These are phyloP conservation scores for Erodium trifolium DNA, from an alignment of 441 rosid genomes.

Conservation along the genomic window DNA sequence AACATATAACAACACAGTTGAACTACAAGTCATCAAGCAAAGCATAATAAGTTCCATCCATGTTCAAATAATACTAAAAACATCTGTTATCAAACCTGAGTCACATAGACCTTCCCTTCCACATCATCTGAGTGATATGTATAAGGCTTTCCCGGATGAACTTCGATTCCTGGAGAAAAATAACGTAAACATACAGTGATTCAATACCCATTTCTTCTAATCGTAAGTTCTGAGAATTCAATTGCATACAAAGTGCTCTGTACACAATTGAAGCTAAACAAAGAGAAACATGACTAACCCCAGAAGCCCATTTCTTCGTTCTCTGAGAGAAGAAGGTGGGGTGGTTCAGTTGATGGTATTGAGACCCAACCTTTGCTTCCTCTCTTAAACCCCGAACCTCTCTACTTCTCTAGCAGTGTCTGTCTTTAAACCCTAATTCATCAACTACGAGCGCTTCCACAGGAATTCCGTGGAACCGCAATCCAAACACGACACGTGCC, in stretches of 20 bases:
- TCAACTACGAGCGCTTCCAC: too few relatives aligned
- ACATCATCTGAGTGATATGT: slow-evolving; percentile 49
- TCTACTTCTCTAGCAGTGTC: too few relatives aligned
- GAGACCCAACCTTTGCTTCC: too few relatives aligned
- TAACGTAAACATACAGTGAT: background rate
- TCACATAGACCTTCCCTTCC: slow-evolving; percentile 57
- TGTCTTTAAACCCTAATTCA: too few relatives aligned
- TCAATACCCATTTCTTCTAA: too few relatives aligned
- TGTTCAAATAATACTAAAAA: background rate
- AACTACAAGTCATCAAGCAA: background rate
- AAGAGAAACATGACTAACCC: background rate
- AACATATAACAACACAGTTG: background rate
- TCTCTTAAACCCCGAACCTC: too few relatives aligned
- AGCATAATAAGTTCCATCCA: background rate
- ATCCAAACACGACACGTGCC: too few relatives aligned
- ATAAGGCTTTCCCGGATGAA: slow-evolving; percentile 72
- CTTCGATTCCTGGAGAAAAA: slow-evolving; percentile 53
- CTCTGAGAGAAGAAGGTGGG: background rate
- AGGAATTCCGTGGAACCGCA: too few relatives aligned
- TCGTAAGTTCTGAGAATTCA: too few relatives aligned
- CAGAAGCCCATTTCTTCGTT: background rate
- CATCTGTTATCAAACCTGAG: slow-evolving; percentile 43
- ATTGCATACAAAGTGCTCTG: background rate
- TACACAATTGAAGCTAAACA: background rate
- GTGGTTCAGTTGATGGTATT: background rate